Evolutionary conservation across 108 stramenopile species (phyloP), one percentile per base, ranked within the genome.

Genomic region (Cyclotella sp.): DNA sequence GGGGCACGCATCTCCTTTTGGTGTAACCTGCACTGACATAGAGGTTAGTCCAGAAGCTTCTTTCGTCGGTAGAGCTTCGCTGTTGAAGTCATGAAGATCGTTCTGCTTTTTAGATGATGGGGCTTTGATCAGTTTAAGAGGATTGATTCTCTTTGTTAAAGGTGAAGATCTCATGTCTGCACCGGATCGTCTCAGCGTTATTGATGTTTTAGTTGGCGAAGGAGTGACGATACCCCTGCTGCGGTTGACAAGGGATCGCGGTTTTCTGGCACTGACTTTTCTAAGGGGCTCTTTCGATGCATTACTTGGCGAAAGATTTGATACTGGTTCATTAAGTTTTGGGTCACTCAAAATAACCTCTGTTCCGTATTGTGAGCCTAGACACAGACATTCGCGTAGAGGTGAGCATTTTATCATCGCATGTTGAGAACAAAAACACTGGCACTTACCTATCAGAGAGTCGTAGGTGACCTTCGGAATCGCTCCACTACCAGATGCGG

Each of bases 361-460:
- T 45, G 63, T 64, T 19, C 63, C 63, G 43, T 64, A 64, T 26
- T 64, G 29, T 7, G 63, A 64, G 9, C 63, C 63, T 34, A 34
- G 4, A 34, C 34, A 34, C 34, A 34, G 34, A 5, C 34, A 34
- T 34, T 34, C 34, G 34, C 2, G 34, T 6, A 34, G 34, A 34
- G 34, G 34, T 34, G 34, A 34, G 34, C 34, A 2, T 34, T 34
- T 34, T 34, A 6, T 6, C 4, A 34, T 34, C 2, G 34, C 6
- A 34, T 34, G 2, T 34, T 34, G 4, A 34, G 34, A 34, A 34
- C 34, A 34, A 34, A 34, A 6, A 34, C 4, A 5, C 34, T 34
- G 34, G 34, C 34, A 34, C 34, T 34, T 5, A 34, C 34, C 34
- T 26, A 64, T 64, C 34, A 62, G 16, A 18, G 63, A 64, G 63